Percentiles rank a stretch among this genome's conserved stretches.
Conservation (phyloP, 2,329 filamentous ascomycete genomes). For the Phialemoniopsis sp. region DNA sequence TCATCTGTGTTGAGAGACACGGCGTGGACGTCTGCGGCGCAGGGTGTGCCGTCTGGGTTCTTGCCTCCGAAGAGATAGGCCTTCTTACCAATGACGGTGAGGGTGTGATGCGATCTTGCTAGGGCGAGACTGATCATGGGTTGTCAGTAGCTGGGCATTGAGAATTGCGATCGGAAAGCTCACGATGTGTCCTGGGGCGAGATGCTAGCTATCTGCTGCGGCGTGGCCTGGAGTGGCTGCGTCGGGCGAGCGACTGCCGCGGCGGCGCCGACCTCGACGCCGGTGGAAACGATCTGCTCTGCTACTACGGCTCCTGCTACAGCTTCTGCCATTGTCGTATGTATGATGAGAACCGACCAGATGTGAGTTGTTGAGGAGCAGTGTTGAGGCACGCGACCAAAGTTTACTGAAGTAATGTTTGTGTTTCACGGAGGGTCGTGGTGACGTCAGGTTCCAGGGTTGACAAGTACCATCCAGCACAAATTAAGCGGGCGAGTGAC, state of each 20-base stretch:
- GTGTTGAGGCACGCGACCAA: too few species aligned
- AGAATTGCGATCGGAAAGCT: slow-evolving; percentile 1
- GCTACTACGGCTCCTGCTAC: slow-evolving; percentile 30
- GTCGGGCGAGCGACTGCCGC: slow-evolving; percentile 46
- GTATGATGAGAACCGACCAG: too few species aligned
- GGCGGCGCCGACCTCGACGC: slow-evolving; percentile 32
- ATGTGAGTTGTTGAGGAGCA: too few species aligned
- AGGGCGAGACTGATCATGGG: slow-evolving; percentile 25
- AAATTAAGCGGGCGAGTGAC: too few species aligned
- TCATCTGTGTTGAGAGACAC: slow-evolving; percentile 44
- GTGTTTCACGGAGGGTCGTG: too few species aligned
- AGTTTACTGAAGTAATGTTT: too few species aligned
- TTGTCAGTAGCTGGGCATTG: slow-evolving; percentile 1
- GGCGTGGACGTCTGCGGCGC: slow-evolving; percentile 45
- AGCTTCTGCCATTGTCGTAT: slow-evolving; percentile 25
- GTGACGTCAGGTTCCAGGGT: too few species aligned
- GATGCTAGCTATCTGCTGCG: slow-evolving; percentile 38
- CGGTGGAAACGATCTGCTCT: slow-evolving; percentile 34
- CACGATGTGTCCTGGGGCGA: slow-evolving; percentile 21
- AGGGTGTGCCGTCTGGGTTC: slow-evolving; percentile 28
- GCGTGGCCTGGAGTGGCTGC: slow-evolving; percentile 43
- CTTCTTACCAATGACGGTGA: slow-evolving; percentile 47
- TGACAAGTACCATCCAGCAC: too few species aligned
- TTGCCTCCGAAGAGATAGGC: slow-evolving; percentile 54
- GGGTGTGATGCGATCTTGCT: slow-evolving; percentile 42